These are phyloP conservation scores for Pseudogymnoascus sp. DNA, from an alignment of 2,329 filamentous ascomycete genomes.

Conservation along the genomic window DNA sequence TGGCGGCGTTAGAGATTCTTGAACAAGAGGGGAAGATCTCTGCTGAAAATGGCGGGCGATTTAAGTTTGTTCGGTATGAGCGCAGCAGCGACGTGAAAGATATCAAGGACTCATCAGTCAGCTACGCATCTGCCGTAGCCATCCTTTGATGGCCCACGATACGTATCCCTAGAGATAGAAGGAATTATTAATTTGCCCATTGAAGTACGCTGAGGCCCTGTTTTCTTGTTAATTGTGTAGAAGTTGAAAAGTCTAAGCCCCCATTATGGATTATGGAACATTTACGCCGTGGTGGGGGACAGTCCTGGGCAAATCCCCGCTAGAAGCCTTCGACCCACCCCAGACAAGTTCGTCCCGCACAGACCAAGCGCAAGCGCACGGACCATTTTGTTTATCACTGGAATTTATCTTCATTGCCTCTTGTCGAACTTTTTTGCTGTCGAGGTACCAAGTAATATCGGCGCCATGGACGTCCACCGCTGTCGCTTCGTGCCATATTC, in stretches of 20 bases:
- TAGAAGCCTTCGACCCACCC: neutral
- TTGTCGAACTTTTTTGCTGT: conserved; percentile 13
- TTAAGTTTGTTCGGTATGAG: conserved; percentile 80
- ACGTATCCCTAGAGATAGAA: neutral
- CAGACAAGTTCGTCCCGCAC: neutral
- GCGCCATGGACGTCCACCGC: conserved; percentile 85
- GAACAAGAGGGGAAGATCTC: conserved; percentile 31
- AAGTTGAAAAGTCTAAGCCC: conserved; percentile 1
- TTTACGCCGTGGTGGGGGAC: neutral
- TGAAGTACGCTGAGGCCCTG: neutral
- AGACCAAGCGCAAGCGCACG: conserved; percentile 6
- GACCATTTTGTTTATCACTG: conserved; percentile 8
- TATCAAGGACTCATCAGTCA: conserved; percentile 74
- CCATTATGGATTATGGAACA: neutral
- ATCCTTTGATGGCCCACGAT: conserved; percentile 43
- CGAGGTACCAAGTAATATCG: conserved; percentile 12
- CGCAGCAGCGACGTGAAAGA: conserved; percentile 68
- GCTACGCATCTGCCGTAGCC: conserved; percentile 89
- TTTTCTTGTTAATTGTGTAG: neutral
- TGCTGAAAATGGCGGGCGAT: conserved; percentile 27
- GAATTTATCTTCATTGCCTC: conserved; percentile 11
- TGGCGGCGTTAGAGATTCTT: conserved; percentile 75
- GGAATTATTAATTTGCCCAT: neutral
- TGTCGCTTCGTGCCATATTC: conserved; percentile 93
- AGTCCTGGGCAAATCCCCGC: neutral